Evolutionary conservation across 1,284 basidiomycete species (phyloP).

Genomic region (Athelia psychrophila): DNA sequence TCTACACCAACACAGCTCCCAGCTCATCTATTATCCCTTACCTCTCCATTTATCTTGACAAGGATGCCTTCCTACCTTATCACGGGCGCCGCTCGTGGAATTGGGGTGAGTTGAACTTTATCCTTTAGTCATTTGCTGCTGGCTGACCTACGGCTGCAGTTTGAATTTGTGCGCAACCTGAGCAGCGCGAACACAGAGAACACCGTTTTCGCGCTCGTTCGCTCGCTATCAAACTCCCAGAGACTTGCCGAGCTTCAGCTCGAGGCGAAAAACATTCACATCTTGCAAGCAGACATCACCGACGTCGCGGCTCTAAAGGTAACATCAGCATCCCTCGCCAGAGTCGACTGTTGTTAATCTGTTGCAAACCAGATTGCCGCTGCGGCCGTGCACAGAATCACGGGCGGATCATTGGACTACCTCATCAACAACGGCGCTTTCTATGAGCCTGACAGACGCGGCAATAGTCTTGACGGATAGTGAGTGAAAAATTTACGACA

Average conservation of each 20-base stretch:
- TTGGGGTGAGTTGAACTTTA: constrained; percentile 19
- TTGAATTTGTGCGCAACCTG: constrained; percentile 31
- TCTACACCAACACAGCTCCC: no score
- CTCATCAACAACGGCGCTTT: constrained; percentile 32
- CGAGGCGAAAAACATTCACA: constrained; percentile 20
- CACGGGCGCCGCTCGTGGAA: constrained; percentile 27
- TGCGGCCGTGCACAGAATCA: constrained; percentile 19
- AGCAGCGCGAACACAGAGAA: constrained; percentile 16
- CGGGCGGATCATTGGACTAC: constrained; percentile 30
- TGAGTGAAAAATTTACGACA: constrained; percentile 3
- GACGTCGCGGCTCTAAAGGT: constrained; percentile 23
- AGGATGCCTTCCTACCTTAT: constrained; percentile 29
- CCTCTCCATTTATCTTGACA: no score
- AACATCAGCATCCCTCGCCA: no score
- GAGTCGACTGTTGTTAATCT: no score
- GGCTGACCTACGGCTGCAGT: constrained; percentile 13
- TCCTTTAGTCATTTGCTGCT: not conserved
- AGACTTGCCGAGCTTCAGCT: constrained; percentile 17
- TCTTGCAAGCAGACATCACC: constrained; percentile 30
- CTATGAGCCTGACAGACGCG: constrained; percentile 6
- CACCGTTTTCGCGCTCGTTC: constrained; percentile 30
- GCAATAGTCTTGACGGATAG: constrained; percentile 14
- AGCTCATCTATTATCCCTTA: no score
- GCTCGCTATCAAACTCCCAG: constrained; percentile 19
- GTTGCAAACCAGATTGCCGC: constrained; percentile 15